Evolutionary conservation across 2,329 filamentous ascomycete genomes (phyloP), one percentile per base, ranked within the genome.

Genomic region (Meredithiella fracta): DNA sequence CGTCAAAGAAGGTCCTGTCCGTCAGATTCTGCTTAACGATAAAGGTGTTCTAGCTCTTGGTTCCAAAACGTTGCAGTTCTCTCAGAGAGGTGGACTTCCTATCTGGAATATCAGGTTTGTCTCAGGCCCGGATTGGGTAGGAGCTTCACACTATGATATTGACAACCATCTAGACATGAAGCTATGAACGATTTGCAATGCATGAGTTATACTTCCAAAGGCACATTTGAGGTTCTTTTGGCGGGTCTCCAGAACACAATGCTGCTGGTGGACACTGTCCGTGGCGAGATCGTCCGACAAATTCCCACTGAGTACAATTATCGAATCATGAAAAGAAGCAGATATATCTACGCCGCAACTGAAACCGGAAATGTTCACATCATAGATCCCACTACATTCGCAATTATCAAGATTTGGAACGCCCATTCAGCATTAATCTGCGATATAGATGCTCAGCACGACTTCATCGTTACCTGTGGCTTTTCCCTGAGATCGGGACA

Each of bases 361-460:
- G 80, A 82, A 60, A 83, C 74, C 47, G 92, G 92, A 47, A 79
- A 80, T 17, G 84, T 98, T 51, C 83, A 97, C 67, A 83, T 96
- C 29, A 74, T 98, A 22, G 91, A 95, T 64, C 79, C 90, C 1
- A 73, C 79, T 55, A 86, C 77, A 56, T 86, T 94, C 64, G 77
- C 79, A 44, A 76, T 95, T 3, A 74, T 92, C 62, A 94, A 91
- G 66, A 80, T 80, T 9, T 98, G 92, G 86, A 87, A 87, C 65
- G 89, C 91, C 0, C 92, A 98, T 65, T 83, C 84, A 1, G 86
- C 87, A 7, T 79, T 82, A 53, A 86, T 98, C 66, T 95, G 88
- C 67, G 91, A 97, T 67, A 96, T 98, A 86, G 92, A 98, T 70
- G 88, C 90, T 7, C 86, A 92, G 65, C 87, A 92, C 64, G 91